Evolutionary conservation across 2,329 filamentous ascomycete species (phyloP).

Genomic region (Apiospora sp.): DNA sequence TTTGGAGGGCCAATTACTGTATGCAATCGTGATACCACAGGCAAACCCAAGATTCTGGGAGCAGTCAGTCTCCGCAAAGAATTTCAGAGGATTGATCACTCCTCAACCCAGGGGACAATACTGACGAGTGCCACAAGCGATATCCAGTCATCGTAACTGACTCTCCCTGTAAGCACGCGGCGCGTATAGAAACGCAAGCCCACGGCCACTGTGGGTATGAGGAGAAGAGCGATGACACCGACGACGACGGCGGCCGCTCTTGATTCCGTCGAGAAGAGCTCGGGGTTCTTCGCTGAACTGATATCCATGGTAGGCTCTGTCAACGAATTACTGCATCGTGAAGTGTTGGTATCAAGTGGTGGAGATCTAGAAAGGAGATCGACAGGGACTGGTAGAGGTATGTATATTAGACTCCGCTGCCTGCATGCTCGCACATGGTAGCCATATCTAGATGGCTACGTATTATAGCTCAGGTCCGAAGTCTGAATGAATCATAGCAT

Average conservation of each 20-base stretch:
- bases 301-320: slow-evolving; percentile 6
- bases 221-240: not conserved
- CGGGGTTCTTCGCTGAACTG: slow-evolving; percentile 1
- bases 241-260: slow-evolving; percentile 11
- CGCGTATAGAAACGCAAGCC: slow-evolving; percentile 18
- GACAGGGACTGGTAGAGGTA: not conserved
- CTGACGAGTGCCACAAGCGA: slow-evolving; percentile 1
- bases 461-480: not conserved
- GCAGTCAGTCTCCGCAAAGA: not conserved
- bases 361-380: not conserved
- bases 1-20: not conserved
- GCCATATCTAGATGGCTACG: not conserved
- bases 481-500: slow-evolving; percentile 14
- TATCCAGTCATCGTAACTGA: slow-evolving; percentile 20
- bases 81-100: not conserved
- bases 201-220: not conserved
- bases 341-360: not conserved
- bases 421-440: not conserved
- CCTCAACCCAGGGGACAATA: not conserved
- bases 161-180: slow-evolving; percentile 2
- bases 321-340: slow-evolving; percentile 18
- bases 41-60: slow-evolving; percentile 5
- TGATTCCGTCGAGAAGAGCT: slow-evolving; percentile 11
- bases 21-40: slow-evolving; percentile 1
- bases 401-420: not conserved